Evolutionary conservation across 495 filamentous ascomycete genomes (phyloP).

Genomic region (Podospora sp.): DNA sequence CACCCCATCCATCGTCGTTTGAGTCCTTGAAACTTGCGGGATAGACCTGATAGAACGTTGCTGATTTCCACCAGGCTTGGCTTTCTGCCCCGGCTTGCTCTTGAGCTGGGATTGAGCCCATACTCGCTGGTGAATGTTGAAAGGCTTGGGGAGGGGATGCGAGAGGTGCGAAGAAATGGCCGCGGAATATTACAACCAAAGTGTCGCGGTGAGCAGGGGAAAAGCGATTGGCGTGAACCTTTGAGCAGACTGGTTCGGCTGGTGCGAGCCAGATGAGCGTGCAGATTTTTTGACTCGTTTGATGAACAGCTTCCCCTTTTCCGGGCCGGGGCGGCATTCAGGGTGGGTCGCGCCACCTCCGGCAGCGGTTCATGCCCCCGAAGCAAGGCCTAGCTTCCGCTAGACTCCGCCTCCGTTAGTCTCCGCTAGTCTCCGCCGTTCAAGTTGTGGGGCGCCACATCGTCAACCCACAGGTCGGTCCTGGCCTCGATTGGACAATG

Average conservation of each 20-base stretch:
- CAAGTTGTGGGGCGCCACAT: background rate
- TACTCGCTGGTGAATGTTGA: background rate
- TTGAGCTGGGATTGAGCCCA: background rate
- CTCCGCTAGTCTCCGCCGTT: background rate
- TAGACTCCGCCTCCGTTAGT: background rate
- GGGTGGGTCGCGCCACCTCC: too few species aligned
- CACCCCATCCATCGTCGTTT: conserved; percentile 67
- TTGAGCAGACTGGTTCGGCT: too few species aligned
- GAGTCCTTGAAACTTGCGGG: conserved; percentile 70
- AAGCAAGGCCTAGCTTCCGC: background rate
- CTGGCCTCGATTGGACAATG: background rate
- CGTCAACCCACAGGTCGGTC: background rate
- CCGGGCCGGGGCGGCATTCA: too few species aligned
- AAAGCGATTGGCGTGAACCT: too few species aligned
- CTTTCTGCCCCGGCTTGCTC: conserved; percentile 12
- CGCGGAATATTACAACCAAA: too few species aligned
- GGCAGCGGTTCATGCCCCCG: too few species aligned
- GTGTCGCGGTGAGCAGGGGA: too few species aligned
- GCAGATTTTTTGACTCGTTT: too few species aligned
- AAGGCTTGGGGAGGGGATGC: background rate
- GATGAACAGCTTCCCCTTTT: too few species aligned
- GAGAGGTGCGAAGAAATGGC: background rate
- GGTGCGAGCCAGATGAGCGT: too few species aligned
- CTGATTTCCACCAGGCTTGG: conserved; percentile 45
- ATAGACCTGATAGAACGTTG: conserved; percentile 69